These are phyloP conservation scores for Colletotrichum musae DNA, from an alignment of 2,329 filamentous ascomycete genomes.

Conservation along the genomic window DNA sequence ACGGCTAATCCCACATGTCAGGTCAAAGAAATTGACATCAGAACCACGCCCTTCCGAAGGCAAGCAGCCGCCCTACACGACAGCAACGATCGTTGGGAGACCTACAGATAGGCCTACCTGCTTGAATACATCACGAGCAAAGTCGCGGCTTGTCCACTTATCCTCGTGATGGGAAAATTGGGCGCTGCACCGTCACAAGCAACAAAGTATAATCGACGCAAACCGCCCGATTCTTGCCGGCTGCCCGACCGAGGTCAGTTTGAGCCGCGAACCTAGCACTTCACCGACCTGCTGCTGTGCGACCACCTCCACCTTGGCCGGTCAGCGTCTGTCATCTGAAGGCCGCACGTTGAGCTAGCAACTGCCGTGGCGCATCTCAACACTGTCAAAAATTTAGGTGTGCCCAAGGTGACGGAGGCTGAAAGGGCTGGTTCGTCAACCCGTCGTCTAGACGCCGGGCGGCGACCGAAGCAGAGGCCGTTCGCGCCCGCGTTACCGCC, in stretches of 20 bases:
- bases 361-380: slow-evolving; percentile 25
- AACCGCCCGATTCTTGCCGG: slow-evolving; percentile 1
- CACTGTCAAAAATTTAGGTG: background rate
- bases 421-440: slow-evolving; percentile 19
- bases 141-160: too few species aligned
- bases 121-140: too few species aligned
- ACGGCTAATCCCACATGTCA: too few species aligned
- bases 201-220: slow-evolving; percentile 10
- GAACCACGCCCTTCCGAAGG: too few species aligned
- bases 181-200: slow-evolving; percentile 12
- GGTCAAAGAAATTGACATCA: too few species aligned
- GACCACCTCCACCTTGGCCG: slow-evolving; percentile 15
- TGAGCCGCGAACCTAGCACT: slow-evolving; percentile 33
- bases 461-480: slow-evolving; percentile 32
- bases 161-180: slow-evolving; percentile 2
- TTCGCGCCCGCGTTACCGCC: slow-evolving; percentile 34
- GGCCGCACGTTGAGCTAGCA: background rate
- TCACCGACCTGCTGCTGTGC: slow-evolving; percentile 30
- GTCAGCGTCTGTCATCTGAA: slow-evolving; percentile 3
- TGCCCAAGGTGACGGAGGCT: slow-evolving; percentile 37
- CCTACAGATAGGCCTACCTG: too few species aligned
- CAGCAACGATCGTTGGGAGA: too few species aligned
- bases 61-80: too few species aligned
- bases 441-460: slow-evolving; percentile 29
- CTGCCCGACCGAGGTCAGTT: slow-evolving; percentile 33